These are phyloP conservation scores for Lodderomyces metapsilosis DNA, from an alignment of 1,139 yeast genomes.

Conservation along the genomic window DNA sequence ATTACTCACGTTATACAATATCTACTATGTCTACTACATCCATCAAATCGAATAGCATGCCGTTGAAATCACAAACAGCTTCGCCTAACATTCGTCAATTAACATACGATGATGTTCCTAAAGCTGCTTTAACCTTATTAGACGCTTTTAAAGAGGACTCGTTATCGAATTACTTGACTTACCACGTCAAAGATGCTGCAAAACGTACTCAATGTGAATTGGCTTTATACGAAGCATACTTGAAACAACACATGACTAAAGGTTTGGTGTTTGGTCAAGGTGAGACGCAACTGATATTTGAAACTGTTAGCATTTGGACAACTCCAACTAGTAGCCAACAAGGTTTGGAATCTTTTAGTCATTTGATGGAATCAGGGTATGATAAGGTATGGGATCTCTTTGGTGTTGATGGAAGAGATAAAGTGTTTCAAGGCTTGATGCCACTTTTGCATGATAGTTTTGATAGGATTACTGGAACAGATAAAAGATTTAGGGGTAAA, in stretches of 20 bases:
- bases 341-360: conserved; percentile 50
- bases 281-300: conserved; percentile 47
- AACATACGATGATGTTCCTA: conserved; percentile 42
- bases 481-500: conserved; percentile 36
- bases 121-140: conserved; percentile 55
- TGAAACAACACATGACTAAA: conserved; percentile 54
- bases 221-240: conserved; percentile 54
- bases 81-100: conserved; percentile 24
- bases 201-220: conserved; percentile 42
- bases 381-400: conserved; percentile 50
- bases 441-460: conserved; percentile 55
- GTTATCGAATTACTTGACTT: conserved; percentile 47
- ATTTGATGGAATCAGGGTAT: conserved; percentile 58
- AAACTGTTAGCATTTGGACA: conserved; percentile 65
- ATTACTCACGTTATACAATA: neutral
- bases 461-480: conserved; percentile 34
- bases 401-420: conserved; percentile 52
- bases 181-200: conserved; percentile 39
- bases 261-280: conserved; percentile 55
- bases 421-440: conserved; percentile 57
- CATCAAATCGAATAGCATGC: neutral
- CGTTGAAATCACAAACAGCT: neutral
- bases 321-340: conserved; percentile 45
- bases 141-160: conserved; percentile 53
- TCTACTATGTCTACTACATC: conserved; percentile 1